Base-by-base conservation (phyloP, 2,329 filamentous ascomycete species). In the Colletotrichum endophyticum region DNA sequence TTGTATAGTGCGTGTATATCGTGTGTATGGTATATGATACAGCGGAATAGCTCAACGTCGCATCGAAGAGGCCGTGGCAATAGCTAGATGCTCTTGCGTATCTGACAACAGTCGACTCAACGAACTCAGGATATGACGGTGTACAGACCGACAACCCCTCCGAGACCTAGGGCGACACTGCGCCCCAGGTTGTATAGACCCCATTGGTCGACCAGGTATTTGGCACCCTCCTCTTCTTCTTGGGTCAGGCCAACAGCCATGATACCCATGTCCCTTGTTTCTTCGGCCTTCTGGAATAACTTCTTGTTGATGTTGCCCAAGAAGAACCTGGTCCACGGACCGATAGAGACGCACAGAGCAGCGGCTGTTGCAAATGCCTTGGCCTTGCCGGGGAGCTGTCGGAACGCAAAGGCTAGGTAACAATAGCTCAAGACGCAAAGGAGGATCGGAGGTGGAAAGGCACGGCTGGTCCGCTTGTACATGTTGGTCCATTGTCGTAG, bases 171-270 rank as follows among this genome's bases (percentile, higher is more conserved):
- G 56, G 88, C 79, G 9, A 84, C 70, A 3, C 84, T 83, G 22
- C 89, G 81, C 8, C 82, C 86, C 44, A 92, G 77, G 79, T 92
- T 92, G 79, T 91, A 80, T 66, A 86, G 83, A 5, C 85, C 90
- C 91, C 91, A 93, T 74, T 83, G 84, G 79, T 92, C 90, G 49
- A 92, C 85, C 78, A 92, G 81, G 74, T 83, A 85, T 81, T 91
- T 89, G 9, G 85, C 85, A 1, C 84, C 88, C 83, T 89, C 87
- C 61, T 85, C 86, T 70, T 85, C 82, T 32, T 79, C 81, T 34
- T 84, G 79, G 6, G 83, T 85, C 7, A 81, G 79, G 72, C 88
- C 88, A 3, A 80, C 81, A 22, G 85, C 86, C 30, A 82, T 82
- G 61, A 86, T 78, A 13, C 81, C 84, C 16, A 84, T 79, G 5